phyloP scores from a whole-genome alignment of 78 protist genomes.

The Isochrysis galbana region DNA sequence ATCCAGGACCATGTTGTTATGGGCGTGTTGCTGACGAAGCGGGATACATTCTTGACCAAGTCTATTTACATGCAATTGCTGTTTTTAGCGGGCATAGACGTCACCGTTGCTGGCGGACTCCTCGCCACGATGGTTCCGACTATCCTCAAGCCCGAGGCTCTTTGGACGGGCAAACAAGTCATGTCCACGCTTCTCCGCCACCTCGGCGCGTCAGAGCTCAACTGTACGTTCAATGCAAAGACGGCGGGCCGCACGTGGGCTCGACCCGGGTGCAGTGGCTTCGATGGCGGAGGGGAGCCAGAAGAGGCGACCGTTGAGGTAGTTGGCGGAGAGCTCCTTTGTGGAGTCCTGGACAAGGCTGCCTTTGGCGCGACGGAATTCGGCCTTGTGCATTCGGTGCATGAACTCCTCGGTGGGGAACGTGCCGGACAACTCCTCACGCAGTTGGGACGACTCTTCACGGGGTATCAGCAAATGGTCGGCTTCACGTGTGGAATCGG shows the following conservation, averaged over 20 bases:
- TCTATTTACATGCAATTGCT: constrained; percentile 70
- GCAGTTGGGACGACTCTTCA: constrained; percentile 89
- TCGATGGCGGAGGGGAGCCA: not conserved
- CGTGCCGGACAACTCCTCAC: constrained; percentile 88
- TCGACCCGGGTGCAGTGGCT: not conserved
- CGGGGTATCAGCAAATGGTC: constrained; percentile 65
- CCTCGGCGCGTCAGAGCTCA: not conserved
- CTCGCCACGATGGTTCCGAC: not conserved
- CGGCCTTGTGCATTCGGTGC: constrained; percentile 71
- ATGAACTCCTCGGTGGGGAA: constrained; percentile 91
- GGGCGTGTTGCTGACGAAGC: constrained; percentile 84
- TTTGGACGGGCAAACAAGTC: constrained; percentile 68
- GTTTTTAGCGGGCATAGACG: not conserved
- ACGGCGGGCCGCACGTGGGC: not conserved
- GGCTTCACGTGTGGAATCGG: constrained; percentile 95
- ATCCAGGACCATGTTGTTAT: constrained; percentile 98
- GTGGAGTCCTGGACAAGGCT: constrained; percentile 94
- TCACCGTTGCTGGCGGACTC: not conserved
- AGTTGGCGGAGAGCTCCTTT: constrained; percentile 65
- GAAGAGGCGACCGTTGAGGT: constrained; percentile 52
- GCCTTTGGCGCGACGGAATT: constrained; percentile 84
- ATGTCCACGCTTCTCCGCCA: not conserved
- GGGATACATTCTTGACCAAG: constrained; percentile 82
- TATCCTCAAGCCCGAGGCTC: constrained; percentile 44
- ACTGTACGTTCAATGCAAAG: not conserved